Percentiles rank a stretch among this genome's conserved stretches.
These are phyloP conservation scores for Ilex asprella DNA, from an alignment of 257 asterid genomes.

Conservation along the genomic window DNA sequence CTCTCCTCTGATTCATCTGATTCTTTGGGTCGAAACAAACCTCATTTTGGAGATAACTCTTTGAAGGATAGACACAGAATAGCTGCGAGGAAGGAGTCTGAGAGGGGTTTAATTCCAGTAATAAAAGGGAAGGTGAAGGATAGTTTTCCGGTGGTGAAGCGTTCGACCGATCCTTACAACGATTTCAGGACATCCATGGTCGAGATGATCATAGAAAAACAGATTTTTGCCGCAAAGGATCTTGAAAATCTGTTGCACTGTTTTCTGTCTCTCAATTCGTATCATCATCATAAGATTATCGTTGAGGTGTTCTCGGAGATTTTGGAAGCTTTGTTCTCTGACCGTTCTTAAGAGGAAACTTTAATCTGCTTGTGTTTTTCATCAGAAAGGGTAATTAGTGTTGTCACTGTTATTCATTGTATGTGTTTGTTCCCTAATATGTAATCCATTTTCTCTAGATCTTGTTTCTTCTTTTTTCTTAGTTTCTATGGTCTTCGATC, in stretches of 20 bases:
- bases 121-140: conserved; percentile 7
- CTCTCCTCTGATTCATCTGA: conserved; percentile 24
- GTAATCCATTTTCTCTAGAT: neutral
- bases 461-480: too few species aligned
- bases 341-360: neutral
- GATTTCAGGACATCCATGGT: conserved; percentile 52
- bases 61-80: conserved; percentile 11
- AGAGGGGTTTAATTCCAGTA: neutral
- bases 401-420: neutral
- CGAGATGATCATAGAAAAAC: conserved; percentile 55
- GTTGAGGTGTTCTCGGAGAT: conserved; percentile 45
- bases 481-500: neutral
- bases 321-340: conserved; percentile 34
- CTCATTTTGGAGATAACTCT: neutral
- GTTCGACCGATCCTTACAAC: conserved; percentile 41
- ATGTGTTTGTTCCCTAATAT: neutral
- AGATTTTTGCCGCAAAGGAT: conserved; percentile 31
- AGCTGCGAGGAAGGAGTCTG: neutral
- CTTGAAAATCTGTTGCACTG: conserved; percentile 41
- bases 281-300: conserved; percentile 41
- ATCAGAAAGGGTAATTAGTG: neutral
- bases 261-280: conserved; percentile 38
- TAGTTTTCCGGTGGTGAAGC: conserved; percentile 46
- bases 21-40: conserved; percentile 3
- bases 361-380: too few species aligned